Conservation (phyloP, 148 eudicot genomes). For the Camellia granthamiana region DNA sequence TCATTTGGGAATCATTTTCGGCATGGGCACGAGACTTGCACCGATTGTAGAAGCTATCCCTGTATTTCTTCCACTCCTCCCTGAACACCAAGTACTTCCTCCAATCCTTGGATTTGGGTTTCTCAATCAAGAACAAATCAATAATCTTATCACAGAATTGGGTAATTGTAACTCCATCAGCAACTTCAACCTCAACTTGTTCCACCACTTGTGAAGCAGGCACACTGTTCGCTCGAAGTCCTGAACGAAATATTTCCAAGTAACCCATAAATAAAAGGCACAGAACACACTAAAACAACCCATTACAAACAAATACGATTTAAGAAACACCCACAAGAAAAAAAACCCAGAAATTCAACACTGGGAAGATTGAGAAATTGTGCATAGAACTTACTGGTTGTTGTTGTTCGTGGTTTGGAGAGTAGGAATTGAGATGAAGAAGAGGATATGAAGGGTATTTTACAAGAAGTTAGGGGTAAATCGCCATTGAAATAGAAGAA, state of each 20-base stretch:
- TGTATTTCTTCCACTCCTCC: conserved; percentile 88
- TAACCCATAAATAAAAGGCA: no score
- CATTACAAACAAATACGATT: neutral
- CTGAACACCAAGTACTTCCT: conserved; percentile 71
- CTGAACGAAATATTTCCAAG: conserved; percentile 12
- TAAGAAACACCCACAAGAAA: neutral
- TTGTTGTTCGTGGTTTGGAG: conserved; percentile 14
- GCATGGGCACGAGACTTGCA: conserved; percentile 56
- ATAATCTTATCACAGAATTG: conserved; percentile 87
- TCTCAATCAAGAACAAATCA: conserved; percentile 81
- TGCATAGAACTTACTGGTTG: conserved; percentile 16
- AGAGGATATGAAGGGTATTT: conserved; percentile 23
- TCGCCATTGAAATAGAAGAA: conserved; percentile 25
- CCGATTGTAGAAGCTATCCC: conserved; percentile 63
- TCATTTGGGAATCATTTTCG: conserved; percentile 57
- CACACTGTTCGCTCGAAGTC: conserved; percentile 16
- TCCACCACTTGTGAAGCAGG: conserved; percentile 36
- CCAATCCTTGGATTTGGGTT: conserved; percentile 88
- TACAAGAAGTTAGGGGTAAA: conserved; percentile 22
- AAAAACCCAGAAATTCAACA: neutral
- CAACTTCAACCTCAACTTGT: conserved; percentile 59
- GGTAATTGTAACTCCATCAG: conserved; percentile 78
- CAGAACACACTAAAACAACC: neutral
- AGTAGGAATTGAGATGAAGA: conserved; percentile 1
- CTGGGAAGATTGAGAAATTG: no score